Conservation (phyloP, 495 filamentous ascomycete genomes). For the Cercophora sp. region DNA sequence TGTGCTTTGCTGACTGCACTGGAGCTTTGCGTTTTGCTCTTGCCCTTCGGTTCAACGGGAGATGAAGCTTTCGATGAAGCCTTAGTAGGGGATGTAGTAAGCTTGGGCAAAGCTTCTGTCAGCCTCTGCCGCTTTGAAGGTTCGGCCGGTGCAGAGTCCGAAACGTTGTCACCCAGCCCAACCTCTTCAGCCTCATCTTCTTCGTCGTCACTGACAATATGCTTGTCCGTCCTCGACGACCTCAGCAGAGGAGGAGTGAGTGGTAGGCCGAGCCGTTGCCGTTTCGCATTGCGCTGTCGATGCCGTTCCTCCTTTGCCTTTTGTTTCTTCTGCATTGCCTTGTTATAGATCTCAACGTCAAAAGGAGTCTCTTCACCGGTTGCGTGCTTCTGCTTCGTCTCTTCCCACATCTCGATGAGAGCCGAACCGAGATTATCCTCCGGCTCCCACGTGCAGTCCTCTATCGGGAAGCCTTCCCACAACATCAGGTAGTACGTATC, state of each 20-base stretch:
- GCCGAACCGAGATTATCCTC: constrained; percentile 46
- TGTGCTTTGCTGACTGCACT: too few relatives aligned
- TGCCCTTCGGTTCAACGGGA: too few relatives aligned
- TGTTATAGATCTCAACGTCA: constrained; percentile 46
- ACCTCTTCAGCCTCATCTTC: constrained; percentile 12
- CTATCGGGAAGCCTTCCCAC: constrained; percentile 60
- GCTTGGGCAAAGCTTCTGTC: neutral
- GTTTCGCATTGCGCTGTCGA: constrained; percentile 45
- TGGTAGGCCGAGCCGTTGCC: constrained; percentile 32
- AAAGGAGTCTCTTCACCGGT: constrained; percentile 42
- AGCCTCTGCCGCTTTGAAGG: neutral
- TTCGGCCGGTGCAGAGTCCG: neutral
- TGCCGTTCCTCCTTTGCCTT: constrained; percentile 40
- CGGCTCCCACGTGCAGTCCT: constrained; percentile 64
- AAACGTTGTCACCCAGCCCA: neutral
- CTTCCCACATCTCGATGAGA: constrained; percentile 50
- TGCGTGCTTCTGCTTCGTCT: constrained; percentile 43
- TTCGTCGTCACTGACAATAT: constrained; percentile 11
- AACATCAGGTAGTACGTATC: constrained; percentile 55
- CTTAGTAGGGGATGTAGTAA: neutral
- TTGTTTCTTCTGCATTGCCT: constrained; percentile 20
- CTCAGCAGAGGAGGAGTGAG: constrained; percentile 19
- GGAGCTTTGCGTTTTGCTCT: too few relatives aligned
- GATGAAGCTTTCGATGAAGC: too few relatives aligned
- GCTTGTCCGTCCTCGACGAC: too few relatives aligned